A percentile compares a stretch with the other conserved stretches of the same genome.
phyloP scores from a whole-genome alignment of 768 basidiomycete species.

The Lentinula sp. region DNA sequence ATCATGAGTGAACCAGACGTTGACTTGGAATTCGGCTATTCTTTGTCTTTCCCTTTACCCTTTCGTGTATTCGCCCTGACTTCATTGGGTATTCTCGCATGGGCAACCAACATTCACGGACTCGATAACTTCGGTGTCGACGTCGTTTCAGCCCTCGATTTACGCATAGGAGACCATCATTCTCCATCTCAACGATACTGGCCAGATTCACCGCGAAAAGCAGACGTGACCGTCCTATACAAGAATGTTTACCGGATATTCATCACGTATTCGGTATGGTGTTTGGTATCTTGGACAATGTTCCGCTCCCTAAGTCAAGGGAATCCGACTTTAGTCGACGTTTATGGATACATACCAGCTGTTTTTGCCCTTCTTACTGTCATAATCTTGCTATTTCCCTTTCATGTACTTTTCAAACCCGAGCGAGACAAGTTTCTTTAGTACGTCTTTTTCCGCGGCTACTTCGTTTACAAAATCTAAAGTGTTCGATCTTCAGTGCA shows the following conservation, averaged over 20 bases:
- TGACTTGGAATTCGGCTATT: slow-evolving; percentile 4
- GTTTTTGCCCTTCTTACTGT: slow-evolving; percentile 56
- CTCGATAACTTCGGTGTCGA: slow-evolving; percentile 74
- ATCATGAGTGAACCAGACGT: slow-evolving; percentile 17
- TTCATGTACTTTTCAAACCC: slow-evolving; percentile 55
- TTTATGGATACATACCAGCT: slow-evolving; percentile 71
- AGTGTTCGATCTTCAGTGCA: slow-evolving; percentile 38
- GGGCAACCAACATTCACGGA: slow-evolving; percentile 91
- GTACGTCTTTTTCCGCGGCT: slow-evolving; percentile 39
- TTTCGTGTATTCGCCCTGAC: slow-evolving; percentile 83
- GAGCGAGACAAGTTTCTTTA: slow-evolving; percentile 75
- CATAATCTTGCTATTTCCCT: slow-evolving; percentile 59
- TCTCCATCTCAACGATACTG: slow-evolving; percentile 20
- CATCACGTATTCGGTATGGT: slow-evolving; percentile 52
- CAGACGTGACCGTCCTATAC: slow-evolving; percentile 44
- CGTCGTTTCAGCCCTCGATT: slow-evolving; percentile 62
- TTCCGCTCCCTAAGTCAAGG: slow-evolving; percentile 59
- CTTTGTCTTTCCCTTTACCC: slow-evolving; percentile 76
- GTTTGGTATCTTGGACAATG: slow-evolving; percentile 59
- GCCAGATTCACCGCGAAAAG: slow-evolving; percentile 24
- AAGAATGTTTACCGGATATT: slow-evolving; percentile 64
- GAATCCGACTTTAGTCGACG: slow-evolving; percentile 57
- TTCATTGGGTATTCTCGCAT: slow-evolving; percentile 78
- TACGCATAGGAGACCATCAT: slow-evolving; percentile 33
- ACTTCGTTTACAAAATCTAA: not conserved